Percentiles rank a stretch among this genome's conserved stretches.
phyloP scores from a whole-genome alignment of 2,329 filamentous ascomycete genomes.

The Ophiostoma novo-ulmi region DNA sequence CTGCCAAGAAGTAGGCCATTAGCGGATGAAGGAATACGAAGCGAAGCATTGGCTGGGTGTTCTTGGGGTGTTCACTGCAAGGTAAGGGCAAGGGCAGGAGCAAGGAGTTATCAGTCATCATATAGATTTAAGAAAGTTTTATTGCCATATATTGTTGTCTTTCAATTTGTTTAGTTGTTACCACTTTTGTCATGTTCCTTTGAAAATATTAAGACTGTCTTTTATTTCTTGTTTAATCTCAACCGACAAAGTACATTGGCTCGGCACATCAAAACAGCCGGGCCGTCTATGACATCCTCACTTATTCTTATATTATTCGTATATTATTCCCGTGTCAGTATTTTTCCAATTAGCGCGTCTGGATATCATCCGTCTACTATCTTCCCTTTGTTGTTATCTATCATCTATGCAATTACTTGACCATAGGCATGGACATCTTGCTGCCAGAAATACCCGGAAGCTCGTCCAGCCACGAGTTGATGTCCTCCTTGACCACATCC shows the following conservation, averaged over 20 bases:
- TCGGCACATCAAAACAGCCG: neutral
- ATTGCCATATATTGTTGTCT: constrained; percentile 28
- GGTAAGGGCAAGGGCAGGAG: neutral
- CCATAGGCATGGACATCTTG: neutral
- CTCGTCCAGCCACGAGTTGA: neutral
- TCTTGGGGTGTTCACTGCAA: constrained; percentile 6
- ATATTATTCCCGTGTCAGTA: neutral
- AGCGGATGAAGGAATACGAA: neutral
- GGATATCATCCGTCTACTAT: neutral
- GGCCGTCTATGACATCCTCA: neutral
- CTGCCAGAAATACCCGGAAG: neutral
- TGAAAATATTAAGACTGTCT: no score
- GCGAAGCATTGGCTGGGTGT: constrained; percentile 3
- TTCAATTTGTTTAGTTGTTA: constrained; percentile 25
- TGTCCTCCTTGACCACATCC: neutral
- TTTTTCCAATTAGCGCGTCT: neutral
- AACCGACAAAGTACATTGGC: neutral
- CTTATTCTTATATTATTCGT: neutral
- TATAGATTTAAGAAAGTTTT: constrained; percentile 19
- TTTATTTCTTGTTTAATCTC: neutral
- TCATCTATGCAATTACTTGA: neutral
- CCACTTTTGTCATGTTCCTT: neutral
- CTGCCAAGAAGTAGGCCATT: constrained; percentile 51
- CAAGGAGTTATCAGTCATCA: constrained; percentile 28
- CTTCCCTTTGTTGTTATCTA: neutral